Conservation (phyloP, 768 basidiomycete genomes). For the Lepiota brunneoincarnata region DNA sequence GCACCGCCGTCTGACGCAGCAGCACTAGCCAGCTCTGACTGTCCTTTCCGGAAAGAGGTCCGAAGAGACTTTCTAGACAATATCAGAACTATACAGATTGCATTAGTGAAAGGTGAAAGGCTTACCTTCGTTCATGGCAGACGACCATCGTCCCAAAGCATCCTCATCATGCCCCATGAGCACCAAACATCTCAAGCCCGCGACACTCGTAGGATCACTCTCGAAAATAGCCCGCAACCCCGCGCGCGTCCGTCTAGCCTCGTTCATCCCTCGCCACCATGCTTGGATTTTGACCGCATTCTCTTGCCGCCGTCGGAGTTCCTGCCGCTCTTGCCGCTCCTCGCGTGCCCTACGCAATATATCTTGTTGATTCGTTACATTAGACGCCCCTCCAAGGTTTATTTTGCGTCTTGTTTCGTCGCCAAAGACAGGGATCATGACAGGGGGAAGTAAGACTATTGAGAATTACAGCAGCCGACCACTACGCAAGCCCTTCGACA, state of each 20-base stretch:
- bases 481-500: constrained; percentile 1
- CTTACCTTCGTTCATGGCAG: constrained; percentile 18
- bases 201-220: constrained; percentile 48
- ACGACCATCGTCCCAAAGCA: constrained; percentile 40
- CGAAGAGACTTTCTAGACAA: constrained; percentile 7
- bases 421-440: constrained; percentile 42
- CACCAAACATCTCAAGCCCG: constrained; percentile 62
- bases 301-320: constrained; percentile 53
- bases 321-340: constrained; percentile 55
- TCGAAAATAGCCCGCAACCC: constrained; percentile 51
- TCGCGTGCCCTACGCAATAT: constrained; percentile 65
- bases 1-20: constrained; percentile 42
- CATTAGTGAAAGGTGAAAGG: not conserved
- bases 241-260: constrained; percentile 36
- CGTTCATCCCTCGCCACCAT: constrained; percentile 60
- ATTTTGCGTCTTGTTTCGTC: constrained; percentile 60
- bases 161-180: constrained; percentile 55
- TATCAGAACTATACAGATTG: not conserved
- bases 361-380: constrained; percentile 47
- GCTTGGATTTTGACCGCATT: constrained; percentile 62
- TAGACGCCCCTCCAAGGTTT: constrained; percentile 68
- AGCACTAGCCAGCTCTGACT: constrained; percentile 60
- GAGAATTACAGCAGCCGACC: not conserved
- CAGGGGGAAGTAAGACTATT: not conserved
- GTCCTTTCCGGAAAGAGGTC: constrained; percentile 14